Conservation (phyloP, 2,329 filamentous ascomycete genomes). For the Epichloe festucae region DNA sequence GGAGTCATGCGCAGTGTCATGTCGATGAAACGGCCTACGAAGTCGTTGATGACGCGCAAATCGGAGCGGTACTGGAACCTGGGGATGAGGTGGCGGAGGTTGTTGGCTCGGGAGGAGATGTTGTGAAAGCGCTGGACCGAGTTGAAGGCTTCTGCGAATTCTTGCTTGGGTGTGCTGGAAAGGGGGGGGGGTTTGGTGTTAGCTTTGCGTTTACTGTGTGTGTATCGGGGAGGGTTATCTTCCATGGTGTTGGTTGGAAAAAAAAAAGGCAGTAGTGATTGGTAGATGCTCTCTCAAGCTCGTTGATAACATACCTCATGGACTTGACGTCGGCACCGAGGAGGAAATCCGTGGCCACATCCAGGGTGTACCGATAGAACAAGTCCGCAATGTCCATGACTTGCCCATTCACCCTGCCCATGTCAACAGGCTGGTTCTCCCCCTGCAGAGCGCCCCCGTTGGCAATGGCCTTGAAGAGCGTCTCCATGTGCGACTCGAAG, state of each 20-base stretch:
- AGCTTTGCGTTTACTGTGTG: background rate
- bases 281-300: slow-evolving; percentile 1
- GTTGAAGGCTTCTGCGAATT: slow-evolving; percentile 57
- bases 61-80: slow-evolving; percentile 48
- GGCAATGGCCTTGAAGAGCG: slow-evolving; percentile 55
- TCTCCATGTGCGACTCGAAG: slow-evolving; percentile 67
- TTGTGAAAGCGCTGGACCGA: slow-evolving; percentile 56
- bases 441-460: slow-evolving; percentile 43
- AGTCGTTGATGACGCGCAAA: slow-evolving; percentile 60
- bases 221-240: no score
- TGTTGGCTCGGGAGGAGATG: slow-evolving; percentile 33
- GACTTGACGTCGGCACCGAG: slow-evolving; percentile 62
- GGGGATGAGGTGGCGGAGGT: slow-evolving; percentile 37
- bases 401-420: slow-evolving; percentile 46
- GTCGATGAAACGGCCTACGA: slow-evolving; percentile 60
- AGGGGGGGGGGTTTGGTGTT: background rate
- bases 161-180: slow-evolving; percentile 31
- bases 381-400: slow-evolving; percentile 60
- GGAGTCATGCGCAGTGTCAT: slow-evolving; percentile 48
- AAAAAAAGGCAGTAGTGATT: no score
- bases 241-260: no score
- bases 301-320: slow-evolving; percentile 28
- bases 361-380: slow-evolving; percentile 75
- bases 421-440: slow-evolving; percentile 52
- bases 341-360: slow-evolving; percentile 77